These are phyloP conservation scores for Stephania cephalantha DNA, from an alignment of 164 flowering plant species.

Conservation along the genomic window DNA sequence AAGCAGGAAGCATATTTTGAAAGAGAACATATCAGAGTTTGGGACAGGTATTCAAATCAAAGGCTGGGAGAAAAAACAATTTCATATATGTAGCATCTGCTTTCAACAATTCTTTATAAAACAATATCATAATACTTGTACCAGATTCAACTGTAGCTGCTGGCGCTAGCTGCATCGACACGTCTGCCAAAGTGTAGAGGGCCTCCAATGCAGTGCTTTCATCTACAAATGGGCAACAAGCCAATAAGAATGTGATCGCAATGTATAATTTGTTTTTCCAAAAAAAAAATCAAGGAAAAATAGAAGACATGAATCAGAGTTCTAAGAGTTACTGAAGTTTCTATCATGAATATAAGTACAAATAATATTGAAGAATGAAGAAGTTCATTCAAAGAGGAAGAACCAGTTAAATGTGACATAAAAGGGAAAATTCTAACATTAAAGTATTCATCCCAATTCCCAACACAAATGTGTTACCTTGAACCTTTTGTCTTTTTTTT, in stretches of 20 bases:
- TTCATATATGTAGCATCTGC: neutral
- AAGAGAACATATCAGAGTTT: neutral
- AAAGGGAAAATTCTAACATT: too few species aligned
- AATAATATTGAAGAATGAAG: too few species aligned
- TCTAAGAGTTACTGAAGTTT: too few species aligned
- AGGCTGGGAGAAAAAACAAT: neutral
- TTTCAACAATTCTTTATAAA: neutral
- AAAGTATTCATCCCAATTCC: too few species aligned
- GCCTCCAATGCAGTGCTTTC: constrained; percentile 56
- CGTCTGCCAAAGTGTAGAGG: constrained; percentile 58
- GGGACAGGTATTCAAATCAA: neutral
- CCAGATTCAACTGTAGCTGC: constrained; percentile 40
- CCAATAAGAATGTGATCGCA: neutral
- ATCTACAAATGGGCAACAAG: constrained; percentile 27
- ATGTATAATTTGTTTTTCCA: neutral
- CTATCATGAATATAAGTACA: too few species aligned
- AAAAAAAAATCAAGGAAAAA: neutral
- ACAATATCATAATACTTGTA: constrained; percentile 16
- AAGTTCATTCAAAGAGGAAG: too few species aligned
- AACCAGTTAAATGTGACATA: too few species aligned
- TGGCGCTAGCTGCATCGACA: constrained; percentile 50
- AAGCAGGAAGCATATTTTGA: neutral
- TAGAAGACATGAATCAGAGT: neutral
- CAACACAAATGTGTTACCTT: too few species aligned
- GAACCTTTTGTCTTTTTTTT: too few species aligned